A percentile compares a stretch with the other conserved stretches of the same genome.
These are phyloP conservation scores for Penicillium waksmanii DNA, from an alignment of 495 filamentous ascomycete species.

Conservation along the genomic window DNA sequence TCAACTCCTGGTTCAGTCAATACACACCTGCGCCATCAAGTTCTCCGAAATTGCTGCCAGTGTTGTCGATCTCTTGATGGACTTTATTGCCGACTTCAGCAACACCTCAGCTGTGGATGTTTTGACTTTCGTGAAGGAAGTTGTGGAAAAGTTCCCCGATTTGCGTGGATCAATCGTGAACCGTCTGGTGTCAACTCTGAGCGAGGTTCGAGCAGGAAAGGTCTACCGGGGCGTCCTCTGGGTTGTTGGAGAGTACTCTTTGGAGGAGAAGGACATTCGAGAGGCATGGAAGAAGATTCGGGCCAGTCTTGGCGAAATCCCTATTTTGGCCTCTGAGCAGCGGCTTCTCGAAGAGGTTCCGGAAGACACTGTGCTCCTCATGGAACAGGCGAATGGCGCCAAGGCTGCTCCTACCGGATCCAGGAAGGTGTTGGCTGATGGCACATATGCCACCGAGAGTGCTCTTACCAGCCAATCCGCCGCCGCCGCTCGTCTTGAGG, in stretches of 20 bases:
- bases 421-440: conserved; percentile 90
- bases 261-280: conserved; percentile 90
- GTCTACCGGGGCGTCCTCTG: conserved; percentile 96
- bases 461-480: conserved; percentile 92
- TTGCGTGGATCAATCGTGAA: conserved; percentile 84
- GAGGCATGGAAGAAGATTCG: conserved; percentile 98
- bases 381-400: conserved; percentile 79
- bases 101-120: conserved; percentile 96
- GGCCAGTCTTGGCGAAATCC: conserved; percentile 93
- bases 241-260: conserved; percentile 97
- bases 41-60: conserved; percentile 97
- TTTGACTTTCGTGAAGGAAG: conserved; percentile 98
- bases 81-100: conserved; percentile 98
- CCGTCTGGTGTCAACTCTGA: conserved; percentile 86
- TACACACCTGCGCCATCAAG: conserved; percentile 97
- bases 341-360: conserved; percentile 79
- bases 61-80: conserved; percentile 97
- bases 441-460: conserved; percentile 96
- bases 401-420: conserved; percentile 82
- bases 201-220: conserved; percentile 94
- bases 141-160: conserved; percentile 96
- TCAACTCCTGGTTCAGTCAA: conserved; percentile 91
- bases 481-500: conserved; percentile 87
- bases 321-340: conserved; percentile 94
- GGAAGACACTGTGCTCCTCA: conserved; percentile 65